Base-by-base conservation (phyloP, 2,329 filamentous ascomycete genomes). In the Trichophyton mentagrophytes region DNA sequence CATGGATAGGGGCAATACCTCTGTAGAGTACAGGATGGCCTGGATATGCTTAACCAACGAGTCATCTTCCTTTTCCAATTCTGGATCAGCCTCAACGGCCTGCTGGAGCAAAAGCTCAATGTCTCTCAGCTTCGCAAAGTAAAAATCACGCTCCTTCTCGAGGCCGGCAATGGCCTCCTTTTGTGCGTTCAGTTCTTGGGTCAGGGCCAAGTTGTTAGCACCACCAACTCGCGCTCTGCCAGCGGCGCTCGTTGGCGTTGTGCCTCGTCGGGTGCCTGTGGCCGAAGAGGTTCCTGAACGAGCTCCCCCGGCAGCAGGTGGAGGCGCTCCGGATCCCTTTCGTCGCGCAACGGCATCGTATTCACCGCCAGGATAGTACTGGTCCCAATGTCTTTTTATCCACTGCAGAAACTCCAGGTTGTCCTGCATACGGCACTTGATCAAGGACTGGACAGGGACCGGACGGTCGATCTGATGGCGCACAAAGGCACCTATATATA, bases 351-450 rank as follows among this genome's bases (percentile, higher is more conserved):
- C 82, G 9, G 93, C 90, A 72, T 99, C 93, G 79, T 99, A 99
- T 66, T 97, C 93, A 69, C 93, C 90, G 62, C 93, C 93, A 6
- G 93, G 93, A 77, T 89, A 99, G 80, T 96, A 90, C 73, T 96
- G 89, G 71, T 99, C 93, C 93, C 93, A 99, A 79, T 90, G 96
- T 68, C 83, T 82, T 83, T 99, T 99, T 62, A 86, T 86, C 88
- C 90, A 99, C 78, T 99, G 93, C 63, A 99, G 81, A 74, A 99
- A 99, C 73, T 97, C 93, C 69, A 99, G 88, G 79, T 99, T 99
- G 76, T 99, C 93, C 82, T 99, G 93, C 92, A 99, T 99, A 81
- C 96, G 96, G 82, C 93, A 99, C 77, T 97, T 99, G 69, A 93
- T 84, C 63, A 99, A 85, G 62, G 82, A 80, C 74, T 96, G 85